Conservation (phyloP, 1,284 basidiomycete genomes). For the Vanrija sp. region DNA sequence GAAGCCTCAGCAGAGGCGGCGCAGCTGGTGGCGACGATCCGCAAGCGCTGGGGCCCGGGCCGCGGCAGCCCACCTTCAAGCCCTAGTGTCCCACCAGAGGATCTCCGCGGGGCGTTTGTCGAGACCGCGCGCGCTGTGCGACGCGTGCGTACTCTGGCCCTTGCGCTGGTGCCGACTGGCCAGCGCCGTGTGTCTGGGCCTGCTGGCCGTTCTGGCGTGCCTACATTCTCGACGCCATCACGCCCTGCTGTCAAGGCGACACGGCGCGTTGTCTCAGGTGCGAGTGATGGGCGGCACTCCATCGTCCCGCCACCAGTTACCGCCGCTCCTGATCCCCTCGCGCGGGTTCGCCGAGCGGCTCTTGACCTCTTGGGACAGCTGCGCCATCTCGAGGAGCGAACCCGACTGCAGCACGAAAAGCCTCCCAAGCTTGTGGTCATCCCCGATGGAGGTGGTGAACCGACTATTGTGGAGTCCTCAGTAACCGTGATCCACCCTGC, state of each 20-base stretch:
- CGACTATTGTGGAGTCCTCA: conserved; percentile 1
- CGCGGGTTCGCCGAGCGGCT: conserved; percentile 28
- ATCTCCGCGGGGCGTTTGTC: conserved; percentile 10
- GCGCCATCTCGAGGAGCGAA: conserved; percentile 38
- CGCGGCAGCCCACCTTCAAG: conserved; percentile 6
- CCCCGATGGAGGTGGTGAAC: not conserved
- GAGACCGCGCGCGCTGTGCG: conserved; percentile 35
- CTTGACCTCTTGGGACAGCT: conserved; percentile 41
- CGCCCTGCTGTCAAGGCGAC: conserved; percentile 15
- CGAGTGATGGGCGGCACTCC: too few species aligned
- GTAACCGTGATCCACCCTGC: not conserved
- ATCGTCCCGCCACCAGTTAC: not conserved
- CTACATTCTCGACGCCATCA: conserved; percentile 34
- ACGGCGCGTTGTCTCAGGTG: not conserved
- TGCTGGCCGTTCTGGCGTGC: not conserved
- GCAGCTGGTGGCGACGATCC: conserved; percentile 10
- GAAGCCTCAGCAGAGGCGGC: conserved; percentile 30
- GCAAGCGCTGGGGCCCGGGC: conserved; percentile 3
- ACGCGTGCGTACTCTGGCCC: conserved; percentile 29
- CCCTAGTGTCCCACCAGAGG: conserved; percentile 8
- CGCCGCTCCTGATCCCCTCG: conserved; percentile 2
- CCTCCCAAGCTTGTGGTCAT: conserved; percentile 11
- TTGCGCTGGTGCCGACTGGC: conserved; percentile 14
- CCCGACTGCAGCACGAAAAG: conserved; percentile 18
- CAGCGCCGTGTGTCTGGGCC: conserved; percentile 9